Evolutionary conservation across 176 grass and related monocot species (phyloP).

Genomic region (Oryza australiensis): DNA sequence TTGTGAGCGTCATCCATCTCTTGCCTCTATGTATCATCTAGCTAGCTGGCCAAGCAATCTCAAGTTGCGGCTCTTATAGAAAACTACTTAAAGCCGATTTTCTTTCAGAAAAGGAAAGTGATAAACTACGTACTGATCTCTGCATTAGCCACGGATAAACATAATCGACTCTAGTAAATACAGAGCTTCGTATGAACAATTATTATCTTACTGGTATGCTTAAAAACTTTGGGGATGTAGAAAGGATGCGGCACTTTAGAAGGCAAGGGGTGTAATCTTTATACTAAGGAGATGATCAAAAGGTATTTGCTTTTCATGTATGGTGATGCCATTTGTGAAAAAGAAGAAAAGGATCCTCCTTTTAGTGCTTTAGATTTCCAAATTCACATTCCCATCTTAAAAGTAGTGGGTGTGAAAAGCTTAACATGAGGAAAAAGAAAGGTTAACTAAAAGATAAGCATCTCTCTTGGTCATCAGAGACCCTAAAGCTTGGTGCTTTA

Average conservation of each 20-base stretch:
- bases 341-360: slow-evolving; percentile 52
- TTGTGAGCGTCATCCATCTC: background rate
- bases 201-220: slow-evolving; percentile 29
- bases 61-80: background rate
- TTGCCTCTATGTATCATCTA: background rate
- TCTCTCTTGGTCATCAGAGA: slow-evolving; percentile 56
- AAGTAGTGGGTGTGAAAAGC: slow-evolving; percentile 69
- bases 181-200: background rate
- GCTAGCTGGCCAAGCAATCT: background rate
- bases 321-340: slow-evolving; percentile 74
- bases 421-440: slow-evolving; percentile 58
- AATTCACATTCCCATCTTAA: slow-evolving; percentile 70
- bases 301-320: slow-evolving; percentile 75
- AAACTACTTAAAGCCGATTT: background rate
- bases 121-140: background rate
- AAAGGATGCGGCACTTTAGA: slow-evolving; percentile 70
- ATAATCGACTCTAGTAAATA: background rate
- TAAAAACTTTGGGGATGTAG: slow-evolving; percentile 44
- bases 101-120: background rate
- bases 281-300: slow-evolving; percentile 54
- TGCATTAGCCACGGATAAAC: background rate
- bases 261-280: slow-evolving; percentile 61
- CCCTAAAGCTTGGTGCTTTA: slow-evolving; percentile 65
- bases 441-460: slow-evolving; percentile 69
- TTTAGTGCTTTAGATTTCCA: slow-evolving; percentile 74